Conservation (phyloP, 371 early-diverging fungal genomes). For the Actinomortierella wolfii region DNA sequence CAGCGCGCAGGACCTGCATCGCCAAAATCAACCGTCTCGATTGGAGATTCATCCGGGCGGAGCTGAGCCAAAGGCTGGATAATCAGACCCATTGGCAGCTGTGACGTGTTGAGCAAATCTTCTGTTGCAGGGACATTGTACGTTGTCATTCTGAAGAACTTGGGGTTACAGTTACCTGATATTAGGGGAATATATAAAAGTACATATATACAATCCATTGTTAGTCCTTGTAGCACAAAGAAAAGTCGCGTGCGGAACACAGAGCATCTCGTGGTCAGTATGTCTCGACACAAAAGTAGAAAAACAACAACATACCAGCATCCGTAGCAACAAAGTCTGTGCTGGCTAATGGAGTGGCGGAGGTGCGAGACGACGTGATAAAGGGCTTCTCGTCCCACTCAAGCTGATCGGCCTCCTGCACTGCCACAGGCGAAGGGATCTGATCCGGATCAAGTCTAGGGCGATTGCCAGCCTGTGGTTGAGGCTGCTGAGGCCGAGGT, state of each 20-base stretch:
- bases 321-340: slow-evolving; percentile 83
- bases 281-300: not conserved
- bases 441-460: slow-evolving; percentile 91
- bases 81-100: slow-evolving; percentile 85
- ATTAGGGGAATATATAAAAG: too few species aligned
- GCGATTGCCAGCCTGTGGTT: slow-evolving; percentile 39
- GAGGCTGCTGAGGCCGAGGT: slow-evolving; percentile 17
- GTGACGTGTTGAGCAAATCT: slow-evolving; percentile 75
- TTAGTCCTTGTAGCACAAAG: not conserved
- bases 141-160: slow-evolving; percentile 88
- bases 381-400: slow-evolving; percentile 66
- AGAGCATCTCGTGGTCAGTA: too few species aligned
- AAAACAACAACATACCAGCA: slow-evolving; percentile 63
- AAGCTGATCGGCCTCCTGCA: slow-evolving; percentile 80
- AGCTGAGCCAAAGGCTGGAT: slow-evolving; percentile 92
- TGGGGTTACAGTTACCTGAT: slow-evolving; percentile 90
- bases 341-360: slow-evolving; percentile 77
- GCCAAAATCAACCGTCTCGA: slow-evolving; percentile 91
- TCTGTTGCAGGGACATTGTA: slow-evolving; percentile 82
- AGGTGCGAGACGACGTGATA: slow-evolving; percentile 68
- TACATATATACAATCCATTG: not conserved
- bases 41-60: slow-evolving; percentile 74
- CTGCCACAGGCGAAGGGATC: slow-evolving; percentile 88
- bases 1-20: slow-evolving; percentile 92
- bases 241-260: too few species aligned